Evolutionary conservation across 2,329 filamentous ascomycete species (phyloP), one percentile per base, ranked within the genome.

Genomic region (Penicillium paneum): DNA sequence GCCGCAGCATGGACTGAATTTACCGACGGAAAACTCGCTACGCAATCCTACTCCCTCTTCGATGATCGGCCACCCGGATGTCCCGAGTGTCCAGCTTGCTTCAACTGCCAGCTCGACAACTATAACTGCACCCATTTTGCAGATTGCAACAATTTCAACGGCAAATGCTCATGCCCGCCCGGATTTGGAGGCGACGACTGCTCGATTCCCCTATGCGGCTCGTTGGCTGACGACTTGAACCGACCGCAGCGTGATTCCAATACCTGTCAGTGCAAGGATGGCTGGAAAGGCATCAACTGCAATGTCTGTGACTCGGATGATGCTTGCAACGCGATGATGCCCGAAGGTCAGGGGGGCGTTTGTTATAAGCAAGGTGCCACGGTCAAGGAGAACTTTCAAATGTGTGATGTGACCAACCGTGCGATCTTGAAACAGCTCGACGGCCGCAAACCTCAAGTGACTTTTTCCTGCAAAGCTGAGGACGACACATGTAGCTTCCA

Each of bases 241-340:
- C 83, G 94, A 64, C 83, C 87, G 21, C 86, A 90, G 69, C 84
- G 94, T 68, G 78, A 84, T 49, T 85, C 84, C 59, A 81, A 85
- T 54, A 78, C 80, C 38, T 99, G 94, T 76, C 78, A 91, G 39
- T 99, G 94, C 73, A 88, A 92, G 68, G 89, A 96, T 35, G 94
- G 94, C 52, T 99, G 94, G 94, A 84, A 84, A 38, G 94, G 94
- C 60, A 93, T 99, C 76, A 99, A 99, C 79, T 99, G 94, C 83
- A 99, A 94, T 67, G 90, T 99, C 53, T 99, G 94, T 75, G 86
- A 88, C 57, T 85, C 86, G 4, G 82, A 97, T 71, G 79, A 88
- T 63, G 92, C 89, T 15, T 99, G 94, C 69, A 85, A 94, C 70
- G 86, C 90, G 32, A 79, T 99, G 74, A 96, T 96, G 86, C 90